Evolutionary conservation across 2,329 filamentous ascomycete species (phyloP).

Genomic region (Aspergillus jensenii): DNA sequence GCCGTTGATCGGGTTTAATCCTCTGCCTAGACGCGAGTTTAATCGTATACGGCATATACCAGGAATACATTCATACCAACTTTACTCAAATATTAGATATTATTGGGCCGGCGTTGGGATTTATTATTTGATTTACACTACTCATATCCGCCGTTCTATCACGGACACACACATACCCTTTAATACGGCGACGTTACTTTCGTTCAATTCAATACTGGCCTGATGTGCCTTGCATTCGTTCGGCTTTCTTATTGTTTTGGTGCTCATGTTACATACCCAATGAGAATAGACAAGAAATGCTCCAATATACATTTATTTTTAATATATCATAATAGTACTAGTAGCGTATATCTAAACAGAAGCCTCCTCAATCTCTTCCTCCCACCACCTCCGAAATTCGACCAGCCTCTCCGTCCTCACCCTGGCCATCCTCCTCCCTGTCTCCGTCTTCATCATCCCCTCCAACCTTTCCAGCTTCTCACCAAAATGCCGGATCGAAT

Average conservation of each 20-base stretch:
- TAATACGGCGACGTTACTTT: background rate
- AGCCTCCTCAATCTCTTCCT: conserved; percentile 44
- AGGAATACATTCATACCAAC: conserved; percentile 12
- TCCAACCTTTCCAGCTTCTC: conserved; percentile 71
- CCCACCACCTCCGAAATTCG: conserved; percentile 56
- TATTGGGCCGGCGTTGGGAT: conserved; percentile 20
- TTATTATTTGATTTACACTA: conserved; percentile 8
- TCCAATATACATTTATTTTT: background rate
- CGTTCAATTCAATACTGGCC: conserved; percentile 5
- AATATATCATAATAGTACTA: background rate
- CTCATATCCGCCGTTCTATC: background rate
- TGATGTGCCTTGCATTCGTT: background rate
- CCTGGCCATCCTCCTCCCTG: conserved; percentile 51
- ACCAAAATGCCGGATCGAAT: conserved; percentile 71
- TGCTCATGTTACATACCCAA: conserved; percentile 3
- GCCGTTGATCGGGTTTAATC: conserved; percentile 58
- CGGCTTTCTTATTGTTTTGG: background rate
- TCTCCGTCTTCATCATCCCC: conserved; percentile 59
- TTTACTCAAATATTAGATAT: conserved; percentile 21
- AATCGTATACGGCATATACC: conserved; percentile 5
- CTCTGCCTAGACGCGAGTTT: background rate
- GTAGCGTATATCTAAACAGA: background rate
- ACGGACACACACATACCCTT: conserved; percentile 1
- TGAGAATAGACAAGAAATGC: conserved; percentile 3
- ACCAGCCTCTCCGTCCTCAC: conserved; percentile 50